Percentiles rank a stretch among this genome's conserved stretches.
These are phyloP conservation scores for Passiflora organensis DNA, from an alignment of 345 rosid species.

Conservation along the genomic window DNA sequence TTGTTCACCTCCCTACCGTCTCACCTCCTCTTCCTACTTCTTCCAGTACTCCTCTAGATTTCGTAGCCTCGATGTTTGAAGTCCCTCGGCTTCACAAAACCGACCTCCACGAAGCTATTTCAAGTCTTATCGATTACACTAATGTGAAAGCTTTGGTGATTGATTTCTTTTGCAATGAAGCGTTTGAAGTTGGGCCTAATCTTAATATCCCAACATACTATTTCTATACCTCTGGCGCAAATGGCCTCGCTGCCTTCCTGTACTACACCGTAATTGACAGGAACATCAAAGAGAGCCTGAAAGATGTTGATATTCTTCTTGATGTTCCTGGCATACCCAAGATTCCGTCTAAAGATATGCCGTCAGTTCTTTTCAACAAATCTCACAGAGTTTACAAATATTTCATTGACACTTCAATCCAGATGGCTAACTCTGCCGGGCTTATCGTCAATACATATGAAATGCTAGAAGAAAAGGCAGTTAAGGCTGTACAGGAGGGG, in stretches of 20 bases:
- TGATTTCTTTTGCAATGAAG: conserved; percentile 45
- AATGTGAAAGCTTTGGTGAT: conserved; percentile 30
- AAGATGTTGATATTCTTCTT: conserved; percentile 28
- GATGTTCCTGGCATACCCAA: conserved; percentile 43
- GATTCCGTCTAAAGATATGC: conserved; percentile 24
- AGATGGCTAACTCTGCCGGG: conserved; percentile 28
- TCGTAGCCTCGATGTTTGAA: conserved; percentile 30
- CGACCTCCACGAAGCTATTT: conserved; percentile 33
- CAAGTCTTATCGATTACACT: conserved; percentile 25
- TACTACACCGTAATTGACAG: conserved; percentile 31
- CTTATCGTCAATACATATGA: conserved; percentile 32
- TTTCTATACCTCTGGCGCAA: conserved; percentile 42
- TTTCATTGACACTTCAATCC: conserved; percentile 8
- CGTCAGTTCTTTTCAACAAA: conserved; percentile 25
- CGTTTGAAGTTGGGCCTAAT: conserved; percentile 19
- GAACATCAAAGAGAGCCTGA: conserved; percentile 25
- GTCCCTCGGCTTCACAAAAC: conserved; percentile 35
- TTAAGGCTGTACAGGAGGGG: conserved; percentile 25
- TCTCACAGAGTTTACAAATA: conserved; percentile 21
- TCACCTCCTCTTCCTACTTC: conserved; percentile 22
- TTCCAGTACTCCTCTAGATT: conserved; percentile 22
- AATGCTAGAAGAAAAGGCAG: conserved; percentile 20
- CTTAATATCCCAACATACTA: conserved; percentile 41
- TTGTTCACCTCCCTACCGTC: conserved; percentile 40
- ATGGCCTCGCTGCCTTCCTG: conserved; percentile 27